Conservation (phyloP, 148 eudicot genomes). For the Camellia granthamiana region DNA sequence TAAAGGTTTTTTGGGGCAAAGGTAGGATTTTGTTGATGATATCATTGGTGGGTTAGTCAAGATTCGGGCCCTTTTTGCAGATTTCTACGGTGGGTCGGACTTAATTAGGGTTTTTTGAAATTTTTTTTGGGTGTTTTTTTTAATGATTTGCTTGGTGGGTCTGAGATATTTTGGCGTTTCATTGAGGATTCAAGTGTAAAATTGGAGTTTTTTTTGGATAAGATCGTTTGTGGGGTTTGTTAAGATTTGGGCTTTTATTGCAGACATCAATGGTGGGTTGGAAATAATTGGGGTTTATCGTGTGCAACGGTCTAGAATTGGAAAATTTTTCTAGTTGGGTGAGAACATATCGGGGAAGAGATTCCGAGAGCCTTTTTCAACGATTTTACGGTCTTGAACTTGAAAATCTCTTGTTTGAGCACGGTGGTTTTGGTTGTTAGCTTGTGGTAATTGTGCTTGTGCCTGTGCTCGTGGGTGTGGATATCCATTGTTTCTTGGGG, state of each 20-base stretch:
- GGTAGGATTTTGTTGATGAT: conserved; percentile 22
- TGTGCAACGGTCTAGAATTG: neutral
- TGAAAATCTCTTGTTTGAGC: neutral
- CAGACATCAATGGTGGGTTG: neutral
- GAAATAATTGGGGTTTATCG: conserved; percentile 8
- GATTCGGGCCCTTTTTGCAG: neutral
- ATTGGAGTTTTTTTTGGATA: neutral
- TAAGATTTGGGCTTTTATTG: neutral
- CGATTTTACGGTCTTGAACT: neutral
- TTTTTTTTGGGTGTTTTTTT: neutral
- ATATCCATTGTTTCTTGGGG: neutral
- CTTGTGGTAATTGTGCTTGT: neutral
- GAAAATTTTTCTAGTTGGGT: neutral
- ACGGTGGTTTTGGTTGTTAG: neutral
- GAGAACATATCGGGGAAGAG: neutral
- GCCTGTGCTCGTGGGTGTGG: neutral
- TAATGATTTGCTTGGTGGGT: neutral
- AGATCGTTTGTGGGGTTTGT: neutral
- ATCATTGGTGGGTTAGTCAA: neutral
- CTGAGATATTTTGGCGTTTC: neutral
- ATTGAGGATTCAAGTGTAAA: neutral
- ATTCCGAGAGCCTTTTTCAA: neutral
- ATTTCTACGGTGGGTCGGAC: conserved; percentile 9
- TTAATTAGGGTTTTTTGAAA: neutral
- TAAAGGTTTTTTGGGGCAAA: conserved; percentile 9